phyloP scores from a whole-genome alignment of 2,329 filamentous ascomycete species.

The Pseudopyrenochaeta lycopersici region DNA sequence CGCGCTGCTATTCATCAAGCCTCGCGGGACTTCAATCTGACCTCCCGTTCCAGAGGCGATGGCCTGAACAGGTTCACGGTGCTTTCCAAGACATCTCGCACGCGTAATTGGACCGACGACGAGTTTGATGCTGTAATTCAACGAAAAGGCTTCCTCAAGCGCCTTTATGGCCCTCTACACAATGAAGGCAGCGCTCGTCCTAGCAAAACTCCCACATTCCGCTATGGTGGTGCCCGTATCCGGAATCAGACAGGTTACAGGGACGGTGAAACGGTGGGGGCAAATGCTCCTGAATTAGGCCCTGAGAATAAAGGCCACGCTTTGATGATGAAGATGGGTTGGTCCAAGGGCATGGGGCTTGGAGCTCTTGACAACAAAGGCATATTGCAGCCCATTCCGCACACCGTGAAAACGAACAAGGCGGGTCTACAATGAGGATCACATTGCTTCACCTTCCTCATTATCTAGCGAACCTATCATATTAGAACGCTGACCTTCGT shows the following conservation, averaged over 20 bases:
- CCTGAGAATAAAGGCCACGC: slow-evolving; percentile 82
- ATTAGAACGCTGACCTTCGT: neutral
- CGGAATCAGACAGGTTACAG: slow-evolving; percentile 61
- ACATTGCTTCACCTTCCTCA: neutral
- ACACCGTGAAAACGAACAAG: slow-evolving; percentile 86
- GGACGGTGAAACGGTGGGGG: slow-evolving; percentile 90
- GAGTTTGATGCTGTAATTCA: slow-evolving; percentile 57
- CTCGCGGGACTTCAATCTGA: slow-evolving; percentile 77
- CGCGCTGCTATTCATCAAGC: slow-evolving; percentile 84
- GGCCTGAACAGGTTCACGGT: slow-evolving; percentile 78
- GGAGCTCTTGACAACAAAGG: slow-evolving; percentile 86
- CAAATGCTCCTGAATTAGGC: slow-evolving; percentile 82
- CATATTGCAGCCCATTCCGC: slow-evolving; percentile 83
- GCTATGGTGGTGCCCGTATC: slow-evolving; percentile 14
- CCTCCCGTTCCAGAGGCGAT: slow-evolving; percentile 82
- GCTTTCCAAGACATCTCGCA: slow-evolving; percentile 77
- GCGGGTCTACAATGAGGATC: slow-evolving; percentile 69
- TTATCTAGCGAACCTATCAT: neutral
- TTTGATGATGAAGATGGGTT: slow-evolving; percentile 98
- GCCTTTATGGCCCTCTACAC: slow-evolving; percentile 34
- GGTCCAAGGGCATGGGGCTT: slow-evolving; percentile 85
- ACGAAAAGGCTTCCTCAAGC: slow-evolving; percentile 60
- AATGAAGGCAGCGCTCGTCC: slow-evolving; percentile 15
- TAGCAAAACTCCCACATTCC: slow-evolving; percentile 17
- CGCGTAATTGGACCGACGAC: slow-evolving; percentile 67